Evolutionary conservation across 78 protist species (phyloP), one percentile per base, ranked within the genome.

Genomic region (Chrysochromulina tobinii): DNA sequence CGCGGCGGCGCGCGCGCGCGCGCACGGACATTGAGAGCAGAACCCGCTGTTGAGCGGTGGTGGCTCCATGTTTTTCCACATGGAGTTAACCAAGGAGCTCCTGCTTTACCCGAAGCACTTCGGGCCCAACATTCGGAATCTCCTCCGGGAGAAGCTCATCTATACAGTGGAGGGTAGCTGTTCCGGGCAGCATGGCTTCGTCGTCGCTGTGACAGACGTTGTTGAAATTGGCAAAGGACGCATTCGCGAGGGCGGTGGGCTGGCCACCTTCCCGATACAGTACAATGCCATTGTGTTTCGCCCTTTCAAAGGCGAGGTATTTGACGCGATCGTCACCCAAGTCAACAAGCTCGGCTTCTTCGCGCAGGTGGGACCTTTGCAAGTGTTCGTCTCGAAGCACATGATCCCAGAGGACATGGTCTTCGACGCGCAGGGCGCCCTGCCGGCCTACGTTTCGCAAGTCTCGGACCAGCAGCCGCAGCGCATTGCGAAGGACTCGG

Each of bases 261-360:
- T 89, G 48, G 95, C 88, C 4, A 93, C 93, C 27, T 95, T 96
- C 87, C 90, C 53, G 25, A 68, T 96, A 27, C 61, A 92, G 77
- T 96, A 88, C 83, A 92, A 61, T 59, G 97, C 97, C 69, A 91
- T 96, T 73, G 96, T 96, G 57, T 93, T 96, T 57, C 87, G 50
- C 15, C 75, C 75, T 6, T 23, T 68, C 50, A 95, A 92, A 89
- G 95, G 95, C 81, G 97, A 95, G 69, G 96, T 95, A 20, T 57
- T 95, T 9, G 97, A 95, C 87, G 95, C 96, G 3, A 93, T 92
- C 2, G 97, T 95, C 6, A 94, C 97, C 5, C 72, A 90, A 87
- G 97, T 95, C 17, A 94, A 72, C 81, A 72, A 72, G 81, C 3
- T 72, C 53, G 81, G 81, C 48, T 72, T 72, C 81, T 72, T 72